A percentile compares a stretch with the other conserved stretches of the same genome.
These are phyloP conservation scores for Pythium folliculosum DNA, from an alignment of 352 stramenopile species.

Conservation along the genomic window DNA sequence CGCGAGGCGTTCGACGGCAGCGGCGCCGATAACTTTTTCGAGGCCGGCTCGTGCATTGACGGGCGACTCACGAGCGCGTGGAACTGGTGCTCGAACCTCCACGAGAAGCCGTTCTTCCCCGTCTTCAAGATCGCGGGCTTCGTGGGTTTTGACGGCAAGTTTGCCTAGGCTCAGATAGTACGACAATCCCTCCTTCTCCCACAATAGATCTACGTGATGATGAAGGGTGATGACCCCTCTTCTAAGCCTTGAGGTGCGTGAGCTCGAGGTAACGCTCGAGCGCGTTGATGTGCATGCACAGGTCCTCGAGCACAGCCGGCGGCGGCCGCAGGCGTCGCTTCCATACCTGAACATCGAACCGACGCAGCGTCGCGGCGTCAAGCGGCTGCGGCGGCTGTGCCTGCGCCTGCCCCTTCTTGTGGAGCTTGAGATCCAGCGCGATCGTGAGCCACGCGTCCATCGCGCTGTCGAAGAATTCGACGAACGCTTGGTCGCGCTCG, in stretches of 20 bases:
- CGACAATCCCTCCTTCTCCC: not conserved
- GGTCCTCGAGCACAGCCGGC: constrained; percentile 49
- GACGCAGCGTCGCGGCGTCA: constrained; percentile 39
- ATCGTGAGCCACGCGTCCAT: constrained; percentile 68
- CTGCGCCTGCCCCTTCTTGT: constrained; percentile 14
- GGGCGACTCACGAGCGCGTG: constrained; percentile 95
- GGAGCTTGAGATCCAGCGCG: constrained; percentile 48
- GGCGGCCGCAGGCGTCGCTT: constrained; percentile 54
- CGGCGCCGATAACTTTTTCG: constrained; percentile 95
- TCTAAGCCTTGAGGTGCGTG: constrained; percentile 50
- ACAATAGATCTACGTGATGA: constrained; percentile 1
- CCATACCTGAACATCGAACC: constrained; percentile 72
- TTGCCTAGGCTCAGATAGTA: constrained; percentile 43
- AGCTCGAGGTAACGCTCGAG: constrained; percentile 61
- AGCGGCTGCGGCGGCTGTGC: constrained; percentile 1
- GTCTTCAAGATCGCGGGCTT: constrained; percentile 97
- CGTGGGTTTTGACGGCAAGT: constrained; percentile 96
- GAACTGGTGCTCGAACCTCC: constrained; percentile 97
- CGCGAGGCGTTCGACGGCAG: constrained; percentile 95
- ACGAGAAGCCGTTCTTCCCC: constrained; percentile 93
- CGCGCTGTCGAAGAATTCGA: constrained; percentile 64
- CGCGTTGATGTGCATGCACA: constrained; percentile 65
- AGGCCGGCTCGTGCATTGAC: constrained; percentile 96
- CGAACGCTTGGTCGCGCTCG: constrained; percentile 35
- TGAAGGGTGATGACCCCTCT: not conserved